Percentiles rank a stretch among this genome's conserved stretches.
phyloP scores from a whole-genome alignment of 768 basidiomycete species.

The Termitomyces sp. region DNA sequence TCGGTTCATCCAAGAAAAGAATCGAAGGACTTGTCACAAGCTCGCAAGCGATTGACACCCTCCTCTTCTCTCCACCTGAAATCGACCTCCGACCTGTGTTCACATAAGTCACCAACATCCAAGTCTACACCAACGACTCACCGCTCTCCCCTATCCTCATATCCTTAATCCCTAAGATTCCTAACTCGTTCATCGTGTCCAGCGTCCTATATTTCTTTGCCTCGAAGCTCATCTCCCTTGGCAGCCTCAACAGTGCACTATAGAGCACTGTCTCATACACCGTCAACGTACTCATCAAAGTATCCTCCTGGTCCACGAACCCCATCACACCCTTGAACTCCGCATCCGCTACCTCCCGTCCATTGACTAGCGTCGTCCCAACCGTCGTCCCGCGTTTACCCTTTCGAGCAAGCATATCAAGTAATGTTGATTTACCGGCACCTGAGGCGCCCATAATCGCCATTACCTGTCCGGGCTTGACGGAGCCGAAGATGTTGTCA shows the following conservation, averaged over 20 bases:
- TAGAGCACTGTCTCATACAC: constrained; percentile 98
- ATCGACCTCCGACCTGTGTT: constrained; percentile 78
- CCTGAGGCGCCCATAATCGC: constrained; percentile 98
- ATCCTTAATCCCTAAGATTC: constrained; percentile 87
- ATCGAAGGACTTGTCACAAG: constrained; percentile 96
- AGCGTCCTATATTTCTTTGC: constrained; percentile 94
- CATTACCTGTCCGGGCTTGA: constrained; percentile 86
- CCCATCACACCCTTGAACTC: constrained; percentile 86
- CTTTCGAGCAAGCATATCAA: constrained; percentile 93
- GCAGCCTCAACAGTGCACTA: constrained; percentile 84
- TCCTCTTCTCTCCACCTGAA: constrained; percentile 95
- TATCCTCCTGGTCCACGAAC: constrained; percentile 98
- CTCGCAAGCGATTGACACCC: constrained; percentile 97
- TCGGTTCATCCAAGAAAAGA: constrained; percentile 95
- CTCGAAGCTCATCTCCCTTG: constrained; percentile 90
- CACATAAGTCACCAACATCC: background rate
- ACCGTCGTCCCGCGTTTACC: constrained; percentile 73
- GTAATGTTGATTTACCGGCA: constrained; percentile 92
- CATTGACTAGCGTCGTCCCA: constrained; percentile 83
- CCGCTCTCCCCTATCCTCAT: constrained; percentile 86
- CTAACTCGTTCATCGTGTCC: constrained; percentile 95
- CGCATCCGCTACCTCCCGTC: constrained; percentile 63
- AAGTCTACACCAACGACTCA: constrained; percentile 23
- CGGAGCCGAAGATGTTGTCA: constrained; percentile 75
- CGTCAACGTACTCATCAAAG: constrained; percentile 92